Evolutionary conservation across 129 eudicot genomes (phyloP).

Genomic region (Arctium minus): DNA sequence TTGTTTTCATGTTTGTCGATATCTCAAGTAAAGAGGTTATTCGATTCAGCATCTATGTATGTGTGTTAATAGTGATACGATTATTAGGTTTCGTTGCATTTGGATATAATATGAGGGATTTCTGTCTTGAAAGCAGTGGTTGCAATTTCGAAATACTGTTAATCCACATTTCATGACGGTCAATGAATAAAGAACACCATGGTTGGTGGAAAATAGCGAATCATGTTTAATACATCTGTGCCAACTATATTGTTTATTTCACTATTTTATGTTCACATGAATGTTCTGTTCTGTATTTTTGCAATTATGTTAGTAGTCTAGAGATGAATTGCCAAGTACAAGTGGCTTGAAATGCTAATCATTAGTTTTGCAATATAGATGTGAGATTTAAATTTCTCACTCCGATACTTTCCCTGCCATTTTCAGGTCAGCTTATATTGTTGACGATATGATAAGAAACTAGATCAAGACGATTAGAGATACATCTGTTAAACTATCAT

Average conservation of each 20-base stretch:
- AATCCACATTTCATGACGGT: neutral
- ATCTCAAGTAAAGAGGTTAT: neutral
- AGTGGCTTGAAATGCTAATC: neutral
- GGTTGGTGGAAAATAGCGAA: neutral
- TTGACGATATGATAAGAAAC: neutral
- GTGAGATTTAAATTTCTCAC: neutral
- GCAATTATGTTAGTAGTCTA: neutral
- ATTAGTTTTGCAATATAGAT: neutral
- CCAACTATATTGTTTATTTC: neutral
- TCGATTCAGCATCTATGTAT: neutral
- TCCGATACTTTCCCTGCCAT: neutral
- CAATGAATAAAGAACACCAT: neutral
- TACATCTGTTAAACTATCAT: neutral
- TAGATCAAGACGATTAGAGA: neutral
- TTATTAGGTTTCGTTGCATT: neutral
- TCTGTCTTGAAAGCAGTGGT: neutral
- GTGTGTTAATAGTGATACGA: neutral
- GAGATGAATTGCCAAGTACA: neutral
- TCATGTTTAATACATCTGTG: neutral
- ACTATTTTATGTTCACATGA: neutral
- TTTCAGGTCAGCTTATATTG: constrained; percentile 7
- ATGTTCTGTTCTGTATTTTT: neutral
- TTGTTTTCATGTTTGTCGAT: neutral
- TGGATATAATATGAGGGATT: neutral
- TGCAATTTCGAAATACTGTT: neutral